These are phyloP conservation scores for Aspergillus pseudoglaucus DNA, from an alignment of 2,329 filamentous ascomycete genomes.

Conservation along the genomic window DNA sequence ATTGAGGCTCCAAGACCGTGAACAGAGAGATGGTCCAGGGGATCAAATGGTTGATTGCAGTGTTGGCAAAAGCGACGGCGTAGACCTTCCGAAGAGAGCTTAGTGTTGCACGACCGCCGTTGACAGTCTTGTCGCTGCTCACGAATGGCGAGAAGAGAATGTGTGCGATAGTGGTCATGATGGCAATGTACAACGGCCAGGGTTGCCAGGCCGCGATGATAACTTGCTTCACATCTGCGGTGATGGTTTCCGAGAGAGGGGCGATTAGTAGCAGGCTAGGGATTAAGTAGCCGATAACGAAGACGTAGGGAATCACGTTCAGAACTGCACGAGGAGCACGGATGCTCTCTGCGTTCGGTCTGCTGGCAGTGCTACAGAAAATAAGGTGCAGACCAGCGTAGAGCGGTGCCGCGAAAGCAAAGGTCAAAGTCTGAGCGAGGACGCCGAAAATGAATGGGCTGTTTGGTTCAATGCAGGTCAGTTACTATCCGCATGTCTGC, in stretches of 20 bases:
- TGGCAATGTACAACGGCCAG: slow-evolving; percentile 43
- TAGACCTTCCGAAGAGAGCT: slow-evolving; percentile 35
- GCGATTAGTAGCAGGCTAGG: slow-evolving; percentile 41
- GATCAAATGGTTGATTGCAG: slow-evolving; percentile 36
- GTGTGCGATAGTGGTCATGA: slow-evolving; percentile 31
- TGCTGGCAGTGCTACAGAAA: slow-evolving; percentile 34
- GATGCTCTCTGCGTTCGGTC: slow-evolving; percentile 29
- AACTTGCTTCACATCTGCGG: slow-evolving; percentile 40
- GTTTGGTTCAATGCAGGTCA: slow-evolving; percentile 8
- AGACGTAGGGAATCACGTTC: slow-evolving; percentile 34
- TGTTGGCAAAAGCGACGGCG: slow-evolving; percentile 35
- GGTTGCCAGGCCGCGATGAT: slow-evolving; percentile 47
- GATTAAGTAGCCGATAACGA: slow-evolving; percentile 39
- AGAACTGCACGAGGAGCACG: slow-evolving; percentile 25
- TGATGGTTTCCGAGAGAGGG: slow-evolving; percentile 34
- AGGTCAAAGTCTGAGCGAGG: slow-evolving; percentile 38
- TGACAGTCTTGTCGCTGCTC: slow-evolving; percentile 14
- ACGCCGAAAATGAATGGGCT: slow-evolving; percentile 35
- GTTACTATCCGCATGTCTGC: background rate
- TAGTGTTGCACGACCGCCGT: slow-evolving; percentile 20
- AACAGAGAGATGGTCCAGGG: slow-evolving; percentile 36
- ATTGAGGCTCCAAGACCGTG: slow-evolving; percentile 28
- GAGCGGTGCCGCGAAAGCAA: slow-evolving; percentile 40
- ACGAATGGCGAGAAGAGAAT: slow-evolving; percentile 18
- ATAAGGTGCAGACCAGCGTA: slow-evolving; percentile 39